Base-by-base conservation (phyloP, 1,284 basidiomycete genomes). In the Macrocybe sp. region DNA sequence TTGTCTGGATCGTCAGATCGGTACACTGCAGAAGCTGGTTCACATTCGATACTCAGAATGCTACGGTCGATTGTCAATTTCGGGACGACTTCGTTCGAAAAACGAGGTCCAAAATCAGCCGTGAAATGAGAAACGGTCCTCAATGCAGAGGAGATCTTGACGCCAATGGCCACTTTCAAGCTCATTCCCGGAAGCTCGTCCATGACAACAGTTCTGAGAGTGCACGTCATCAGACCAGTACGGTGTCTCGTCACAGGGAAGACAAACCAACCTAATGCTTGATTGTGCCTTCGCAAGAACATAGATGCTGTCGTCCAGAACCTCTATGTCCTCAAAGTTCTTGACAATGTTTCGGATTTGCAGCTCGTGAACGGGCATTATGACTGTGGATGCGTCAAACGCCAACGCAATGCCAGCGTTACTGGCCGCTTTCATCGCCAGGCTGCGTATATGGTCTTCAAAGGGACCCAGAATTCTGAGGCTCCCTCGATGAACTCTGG, bases 81-180 rank as follows among this genome's bases (percentile, higher is more conserved):
- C 4, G 75, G 72, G 16, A 78, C 60, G 29, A 78, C 58, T 1
- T 74, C 66, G 8, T 58, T 51, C 33, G 75, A 76, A 52, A 79
- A 78, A 6, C 74, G 73, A 29, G 75, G 75, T 4, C 74, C 75
- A 52, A 76, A 72, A 52, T 75, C 64, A n/a, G 76, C 73, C 3
- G 75, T 77, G 50, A 70, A 76, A 52, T 78, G 76, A 33, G 76
- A 76, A 44, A 78, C 76, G 2, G 76, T 79, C 43, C 76, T 64
- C 35, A 78, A 61, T 2, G 74, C 65, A 14, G 76, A 78, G 12
- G 76, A 77, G 46, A 79, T 75, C 51, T 72, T 76, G 47, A 78
- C 74, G 6, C 72, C 73, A 45, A 79, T 65, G 5, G 75, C 64
- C 14, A 78, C 54, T 50, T 78, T 79, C 10, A 78, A 55, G 5